phyloP scores from a whole-genome alignment of 2,329 filamentous ascomycete genomes.

The Penicillium sp. region DNA sequence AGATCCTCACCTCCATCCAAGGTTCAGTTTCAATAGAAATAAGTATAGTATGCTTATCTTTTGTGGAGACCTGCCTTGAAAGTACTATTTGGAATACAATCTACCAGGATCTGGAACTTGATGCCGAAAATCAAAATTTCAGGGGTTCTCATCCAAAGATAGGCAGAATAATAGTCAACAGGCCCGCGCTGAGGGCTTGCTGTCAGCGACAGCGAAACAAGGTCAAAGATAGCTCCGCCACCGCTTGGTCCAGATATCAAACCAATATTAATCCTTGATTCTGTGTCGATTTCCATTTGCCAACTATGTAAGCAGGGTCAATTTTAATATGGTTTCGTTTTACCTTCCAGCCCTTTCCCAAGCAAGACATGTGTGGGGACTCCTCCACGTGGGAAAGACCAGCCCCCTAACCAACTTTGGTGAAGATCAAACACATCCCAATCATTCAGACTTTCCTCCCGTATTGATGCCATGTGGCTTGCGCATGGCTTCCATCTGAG shows the following conservation, averaged over 20 bases:
- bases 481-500: neutral
- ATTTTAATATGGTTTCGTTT: neutral
- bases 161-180: neutral
- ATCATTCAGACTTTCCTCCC: neutral
- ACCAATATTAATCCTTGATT: neutral
- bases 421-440: conserved; percentile 7
- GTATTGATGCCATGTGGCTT: conserved; percentile 6
- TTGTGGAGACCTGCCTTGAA: neutral
- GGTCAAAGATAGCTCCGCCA: neutral
- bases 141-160: neutral
- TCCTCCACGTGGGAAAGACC: conserved; percentile 13
- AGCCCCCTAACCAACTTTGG: conserved; percentile 7
- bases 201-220: neutral
- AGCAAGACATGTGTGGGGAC: conserved; percentile 9
- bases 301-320: neutral
- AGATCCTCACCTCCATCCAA: neutral
- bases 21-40: neutral
- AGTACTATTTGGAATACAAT: neutral
- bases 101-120: neutral
- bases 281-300: neutral
- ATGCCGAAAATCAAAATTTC: neutral
- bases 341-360: neutral
- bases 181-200: neutral
- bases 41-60: neutral
- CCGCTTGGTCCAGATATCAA: neutral